Evolutionary conservation across 352 stramenopile species (phyloP).

Genomic region (Phytophthora pluvialis): DNA sequence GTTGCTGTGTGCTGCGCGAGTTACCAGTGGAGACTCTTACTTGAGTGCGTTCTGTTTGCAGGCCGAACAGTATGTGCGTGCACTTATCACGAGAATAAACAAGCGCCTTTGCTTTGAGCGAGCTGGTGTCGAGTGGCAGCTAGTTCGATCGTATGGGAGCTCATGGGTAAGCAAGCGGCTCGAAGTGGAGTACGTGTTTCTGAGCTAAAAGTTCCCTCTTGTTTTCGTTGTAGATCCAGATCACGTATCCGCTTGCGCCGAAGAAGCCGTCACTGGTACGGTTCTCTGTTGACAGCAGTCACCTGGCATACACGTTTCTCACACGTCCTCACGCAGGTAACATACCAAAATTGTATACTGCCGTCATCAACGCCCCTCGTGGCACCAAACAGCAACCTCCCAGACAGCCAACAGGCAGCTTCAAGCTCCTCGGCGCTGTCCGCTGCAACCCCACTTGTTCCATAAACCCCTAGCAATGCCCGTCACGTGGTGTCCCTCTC

Average conservation of each 20-base stretch:
- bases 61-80: conserved; percentile 74
- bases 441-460: conserved; percentile 28
- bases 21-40: not conserved
- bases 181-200: not conserved
- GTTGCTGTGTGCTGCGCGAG: conserved; percentile 12
- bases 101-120: conserved; percentile 64
- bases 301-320: not conserved
- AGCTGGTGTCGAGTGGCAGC: conserved; percentile 62
- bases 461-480: conserved; percentile 19
- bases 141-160: conserved; percentile 59
- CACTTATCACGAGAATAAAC: conserved; percentile 68
- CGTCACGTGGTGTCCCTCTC: conserved; percentile 12
- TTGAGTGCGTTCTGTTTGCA: conserved; percentile 21
- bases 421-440: conserved; percentile 12
- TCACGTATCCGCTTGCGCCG: conserved; percentile 54
- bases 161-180: conserved; percentile 50
- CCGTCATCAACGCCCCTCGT: conserved; percentile 17
- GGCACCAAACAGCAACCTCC: conserved; percentile 5
- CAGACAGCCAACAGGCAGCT: conserved; percentile 12
- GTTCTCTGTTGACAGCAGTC: not conserved
- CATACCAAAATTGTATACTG: conserved; percentile 37
- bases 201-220: not conserved
- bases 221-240: conserved; percentile 53
- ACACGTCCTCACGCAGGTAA: conserved; percentile 16
- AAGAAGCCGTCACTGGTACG: conserved; percentile 40